Conservation (phyloP, 1,139 yeast genomes). For the Hyphopichia buzzinii region DNA sequence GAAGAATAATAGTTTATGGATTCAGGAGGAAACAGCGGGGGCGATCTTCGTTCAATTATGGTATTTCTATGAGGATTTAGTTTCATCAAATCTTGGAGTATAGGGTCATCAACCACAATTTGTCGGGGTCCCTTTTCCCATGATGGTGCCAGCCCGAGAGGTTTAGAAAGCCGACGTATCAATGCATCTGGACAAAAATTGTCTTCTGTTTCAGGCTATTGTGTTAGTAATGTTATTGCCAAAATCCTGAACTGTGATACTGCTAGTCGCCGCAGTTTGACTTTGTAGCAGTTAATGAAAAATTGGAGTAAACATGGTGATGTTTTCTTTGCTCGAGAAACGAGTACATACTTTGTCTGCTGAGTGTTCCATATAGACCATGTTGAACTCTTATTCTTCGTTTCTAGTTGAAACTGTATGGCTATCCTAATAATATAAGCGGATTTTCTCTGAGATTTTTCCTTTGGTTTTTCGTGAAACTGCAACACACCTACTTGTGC, state of each 20-base stretch:
- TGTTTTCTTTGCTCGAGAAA: too few relatives aligned
- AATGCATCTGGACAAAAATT: neutral
- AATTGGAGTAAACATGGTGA: too few relatives aligned
- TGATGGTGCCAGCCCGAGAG: slow-evolving; percentile 6
- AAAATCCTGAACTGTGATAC: too few relatives aligned
- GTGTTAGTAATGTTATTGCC: neutral
- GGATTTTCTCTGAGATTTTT: neutral
- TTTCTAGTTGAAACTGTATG: neutral
- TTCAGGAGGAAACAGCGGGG: slow-evolving; percentile 6
- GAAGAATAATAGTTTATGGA: slow-evolving; percentile 25
- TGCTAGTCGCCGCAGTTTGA: too few relatives aligned
- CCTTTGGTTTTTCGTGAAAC: neutral
- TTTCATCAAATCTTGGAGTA: slow-evolving; percentile 30
- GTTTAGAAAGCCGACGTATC: slow-evolving; percentile 6
- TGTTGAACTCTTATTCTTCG: too few relatives aligned
- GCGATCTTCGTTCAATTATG: slow-evolving; percentile 9
- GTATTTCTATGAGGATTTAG: slow-evolving; percentile 26
- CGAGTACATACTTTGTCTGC: too few relatives aligned
- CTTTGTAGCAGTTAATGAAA: too few relatives aligned
- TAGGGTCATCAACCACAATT: slow-evolving; percentile 23
- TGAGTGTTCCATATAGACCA: too few relatives aligned
- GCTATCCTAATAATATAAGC: neutral
- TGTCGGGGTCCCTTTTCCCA: slow-evolving; percentile 6
- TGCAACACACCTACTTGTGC: neutral
- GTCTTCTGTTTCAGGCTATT: neutral